Base-by-base conservation (phyloP, 768 basidiomycete species). In the Pleurotus sapidus region DNA sequence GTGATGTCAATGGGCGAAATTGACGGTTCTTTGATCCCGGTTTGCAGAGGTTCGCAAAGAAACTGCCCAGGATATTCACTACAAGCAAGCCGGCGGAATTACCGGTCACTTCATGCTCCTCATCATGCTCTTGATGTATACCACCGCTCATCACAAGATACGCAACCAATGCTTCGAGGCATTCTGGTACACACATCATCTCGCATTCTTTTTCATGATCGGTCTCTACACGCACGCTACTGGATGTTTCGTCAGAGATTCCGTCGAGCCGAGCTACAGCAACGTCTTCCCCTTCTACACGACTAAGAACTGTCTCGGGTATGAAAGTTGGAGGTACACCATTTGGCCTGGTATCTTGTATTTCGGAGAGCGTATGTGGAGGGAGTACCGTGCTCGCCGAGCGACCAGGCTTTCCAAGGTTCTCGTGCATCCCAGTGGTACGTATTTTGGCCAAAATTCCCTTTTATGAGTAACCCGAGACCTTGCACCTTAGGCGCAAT, bases 131-230 rank as follows among this genome's bases (percentile, higher is more conserved):
- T 69, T 94, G 64, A 93, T 96, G 82, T 96, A 95, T 70, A 84
- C 90, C 40, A 95, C 93, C 18, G 93, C 95, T 3, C 92, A 95
- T 72, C 80, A 84, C 67, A 93, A 90, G 72, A 87, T 98, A 61
- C 89, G 95, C 63, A 71, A 82, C 59, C 91, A 94, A 71, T 91
- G 87, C 76, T 97, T 95, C 72, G 95, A 98, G 71, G 92, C 84
- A 1, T 98, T 98, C 78, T 96, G 94, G 94, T 96, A 95, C 71
- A 95, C 94, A 34, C 95, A 96, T 62, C 95, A 95, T 63, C 84
- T 95, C 40, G 92, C 91, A 9, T 93, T 95, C 80, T 92, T 95
- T 76, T 95, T 95, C 77, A 91, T 95, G 86, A 77, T 95, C 59
- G 91, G 84, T 30, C 83, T 97, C 47, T 96, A 90, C 72, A 82